These are phyloP conservation scores for Filobasidium floriforme DNA, from an alignment of 768 basidiomycete genomes.

Conservation along the genomic window DNA sequence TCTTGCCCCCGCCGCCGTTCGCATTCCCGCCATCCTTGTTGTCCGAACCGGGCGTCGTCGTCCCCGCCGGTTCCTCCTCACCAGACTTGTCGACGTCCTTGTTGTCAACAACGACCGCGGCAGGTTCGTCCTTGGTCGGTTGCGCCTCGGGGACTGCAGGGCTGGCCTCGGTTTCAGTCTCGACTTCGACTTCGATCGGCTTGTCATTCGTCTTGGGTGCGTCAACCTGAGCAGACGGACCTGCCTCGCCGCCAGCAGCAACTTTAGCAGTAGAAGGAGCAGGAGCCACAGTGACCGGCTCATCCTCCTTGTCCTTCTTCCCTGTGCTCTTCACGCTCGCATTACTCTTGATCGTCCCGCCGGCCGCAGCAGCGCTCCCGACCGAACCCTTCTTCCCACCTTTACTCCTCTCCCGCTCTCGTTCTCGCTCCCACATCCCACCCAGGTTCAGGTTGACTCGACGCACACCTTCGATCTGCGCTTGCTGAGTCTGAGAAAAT, in stretches of 20 bases:
- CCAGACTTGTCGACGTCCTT: neutral
- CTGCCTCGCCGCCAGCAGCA: neutral
- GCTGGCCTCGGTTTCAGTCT: neutral
- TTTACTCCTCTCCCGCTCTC: slow-evolving; percentile 1
- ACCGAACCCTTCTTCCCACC: neutral
- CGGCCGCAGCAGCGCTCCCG: neutral
- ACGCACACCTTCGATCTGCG: neutral
- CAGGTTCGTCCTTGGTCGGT: neutral
- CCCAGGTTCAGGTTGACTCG: slow-evolving; percentile 7
- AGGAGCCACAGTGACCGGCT: neutral
- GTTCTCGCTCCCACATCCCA: slow-evolving; percentile 6
- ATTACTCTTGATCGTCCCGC: neutral
- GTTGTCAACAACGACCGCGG: neutral
- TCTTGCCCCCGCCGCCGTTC: slow-evolving; percentile 4
- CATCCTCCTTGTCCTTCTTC: neutral
- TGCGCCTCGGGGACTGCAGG: neutral
- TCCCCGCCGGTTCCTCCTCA: neutral
- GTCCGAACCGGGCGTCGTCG: neutral
- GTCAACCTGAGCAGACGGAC: neutral
- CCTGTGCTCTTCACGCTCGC: neutral
- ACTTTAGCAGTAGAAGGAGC: too few relatives aligned
- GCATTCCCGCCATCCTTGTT: neutral
- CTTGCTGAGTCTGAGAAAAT: neutral
- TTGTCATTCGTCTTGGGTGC: neutral
- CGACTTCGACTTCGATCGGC: neutral